Evolutionary conservation across 1,284 basidiomycete genomes (phyloP), one percentile per base, ranked within the genome.

Genomic region (Ustilago cynodontis): DNA sequence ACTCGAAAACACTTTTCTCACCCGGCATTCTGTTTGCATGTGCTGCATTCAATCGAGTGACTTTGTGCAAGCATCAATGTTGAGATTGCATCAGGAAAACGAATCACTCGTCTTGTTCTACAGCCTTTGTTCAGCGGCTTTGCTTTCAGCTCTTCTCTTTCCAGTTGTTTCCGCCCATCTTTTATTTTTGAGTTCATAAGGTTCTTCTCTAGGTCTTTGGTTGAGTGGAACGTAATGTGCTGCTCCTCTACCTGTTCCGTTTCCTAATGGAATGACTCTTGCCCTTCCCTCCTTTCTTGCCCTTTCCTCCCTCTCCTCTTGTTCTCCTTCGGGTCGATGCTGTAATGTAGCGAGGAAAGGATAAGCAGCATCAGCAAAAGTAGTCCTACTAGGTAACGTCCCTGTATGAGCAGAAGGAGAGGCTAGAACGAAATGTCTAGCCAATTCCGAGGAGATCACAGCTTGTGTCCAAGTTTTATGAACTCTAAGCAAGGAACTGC

Each of bases 361-460:
- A 33, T 45, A 73, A 3, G 49, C 29, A 14, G 75, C 70, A 10
- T 70, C 16, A 0, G 39, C 33, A 24, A 68, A 77, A 5, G 2
- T 6, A 2, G 66, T 77, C 6, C 66, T 33, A 14, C 59, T 51
- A 0, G 56, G 18, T 33, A 72, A 10, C 16, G 60, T 67, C 1
- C 70, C 75, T 2, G 13, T 50, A 1, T 45, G 20, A 2, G 74
- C 35, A 0, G 51, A 49, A 2, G 70, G 63, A 2, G 47, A 31
- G 7, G 84, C 71, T 1, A 84, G 70, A 8, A 83, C 61, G 58
- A 85, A 82, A 53, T 86, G 84, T 20, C 82, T 50, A 4, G 41
- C 22, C 0, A 86, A 43, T 49, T 86, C 80, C 2, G 81, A 57
- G 5, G 65, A 65, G 31, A 85, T 83, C 5, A 70, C 61, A 14